Conservation (phyloP, 75 land plant species). For the Isoetes taiwanensis region DNA sequence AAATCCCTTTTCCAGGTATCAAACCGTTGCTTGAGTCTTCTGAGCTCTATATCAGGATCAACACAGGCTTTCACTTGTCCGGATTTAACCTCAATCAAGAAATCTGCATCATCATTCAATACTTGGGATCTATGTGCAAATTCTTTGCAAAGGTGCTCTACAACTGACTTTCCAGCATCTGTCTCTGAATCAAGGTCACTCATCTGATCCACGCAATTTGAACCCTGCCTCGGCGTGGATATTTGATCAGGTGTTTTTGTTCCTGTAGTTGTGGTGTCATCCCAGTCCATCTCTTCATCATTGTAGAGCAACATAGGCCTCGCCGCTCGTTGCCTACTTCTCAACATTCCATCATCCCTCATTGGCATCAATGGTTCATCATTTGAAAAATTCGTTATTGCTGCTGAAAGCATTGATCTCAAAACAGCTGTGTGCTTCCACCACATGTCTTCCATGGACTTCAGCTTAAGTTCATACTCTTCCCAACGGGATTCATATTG, state of each 20-base stretch:
- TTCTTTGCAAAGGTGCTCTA: not conserved
- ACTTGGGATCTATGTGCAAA: not conserved
- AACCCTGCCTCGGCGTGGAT: not conserved
- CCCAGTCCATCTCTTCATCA: not conserved
- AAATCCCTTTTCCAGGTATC: constrained; percentile 5
- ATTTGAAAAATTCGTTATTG: not conserved
- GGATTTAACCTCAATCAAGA: constrained; percentile 1
- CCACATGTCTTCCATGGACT: not conserved
- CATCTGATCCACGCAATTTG: not conserved
- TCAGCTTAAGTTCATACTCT: not conserved
- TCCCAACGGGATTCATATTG: not conserved
- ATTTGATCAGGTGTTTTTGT: not conserved
- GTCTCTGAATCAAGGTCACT: not conserved
- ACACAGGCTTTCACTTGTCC: not conserved
- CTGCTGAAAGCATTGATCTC: not conserved
- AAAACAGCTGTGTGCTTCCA: not conserved
- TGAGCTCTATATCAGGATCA: constrained; percentile 1
- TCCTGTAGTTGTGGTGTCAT: not conserved
- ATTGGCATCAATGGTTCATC: not conserved
- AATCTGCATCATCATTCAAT: not conserved
- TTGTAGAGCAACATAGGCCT: not conserved
- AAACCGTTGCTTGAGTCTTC: not conserved
- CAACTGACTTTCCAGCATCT: not conserved
- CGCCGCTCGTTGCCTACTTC: not conserved
- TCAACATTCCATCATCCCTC: not conserved